These are phyloP conservation scores for Saccharomycopsis microspora DNA, from an alignment of 805 yeast genomes.

Conservation along the genomic window DNA sequence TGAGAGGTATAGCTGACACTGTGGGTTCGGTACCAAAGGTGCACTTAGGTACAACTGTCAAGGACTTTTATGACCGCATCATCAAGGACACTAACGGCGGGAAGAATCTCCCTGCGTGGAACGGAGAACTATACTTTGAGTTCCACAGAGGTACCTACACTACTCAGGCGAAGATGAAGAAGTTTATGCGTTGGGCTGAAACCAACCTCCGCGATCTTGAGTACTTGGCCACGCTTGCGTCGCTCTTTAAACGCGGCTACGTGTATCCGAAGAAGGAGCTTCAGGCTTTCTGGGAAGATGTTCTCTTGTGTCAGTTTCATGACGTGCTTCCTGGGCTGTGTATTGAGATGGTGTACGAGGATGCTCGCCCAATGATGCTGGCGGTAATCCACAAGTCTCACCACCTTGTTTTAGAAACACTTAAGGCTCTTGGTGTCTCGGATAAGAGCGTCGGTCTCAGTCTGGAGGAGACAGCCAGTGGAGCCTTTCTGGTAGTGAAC, in stretches of 20 bases:
- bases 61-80: constrained; percentile 64
- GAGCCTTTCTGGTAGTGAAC: constrained; percentile 27
- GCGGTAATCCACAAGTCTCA: constrained; percentile 43
- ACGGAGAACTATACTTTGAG: constrained; percentile 88
- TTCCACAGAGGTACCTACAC: constrained; percentile 97
- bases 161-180: constrained; percentile 80
- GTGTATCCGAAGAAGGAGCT: constrained; percentile 63
- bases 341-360: constrained; percentile 88
- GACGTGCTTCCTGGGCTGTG: constrained; percentile 98
- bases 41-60: constrained; percentile 65
- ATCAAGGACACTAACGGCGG: constrained; percentile 57
- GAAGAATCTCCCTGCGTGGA: constrained; percentile 67
- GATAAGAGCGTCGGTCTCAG: background rate
- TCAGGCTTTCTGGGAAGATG: constrained; percentile 74
- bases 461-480: constrained; percentile 5
- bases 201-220: constrained; percentile 77
- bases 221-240: constrained; percentile 66
- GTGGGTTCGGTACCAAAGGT: constrained; percentile 76
- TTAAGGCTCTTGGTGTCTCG: constrained; percentile 28
- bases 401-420: constrained; percentile 39
- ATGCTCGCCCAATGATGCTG: constrained; percentile 69
- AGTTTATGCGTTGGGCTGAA: constrained; percentile 68
- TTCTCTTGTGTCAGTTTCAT: constrained; percentile 87
- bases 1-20: constrained; percentile 77
- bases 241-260: constrained; percentile 38